phyloP scores from a whole-genome alignment of 805 yeast genomes.

The Kuraishia piskuri region DNA sequence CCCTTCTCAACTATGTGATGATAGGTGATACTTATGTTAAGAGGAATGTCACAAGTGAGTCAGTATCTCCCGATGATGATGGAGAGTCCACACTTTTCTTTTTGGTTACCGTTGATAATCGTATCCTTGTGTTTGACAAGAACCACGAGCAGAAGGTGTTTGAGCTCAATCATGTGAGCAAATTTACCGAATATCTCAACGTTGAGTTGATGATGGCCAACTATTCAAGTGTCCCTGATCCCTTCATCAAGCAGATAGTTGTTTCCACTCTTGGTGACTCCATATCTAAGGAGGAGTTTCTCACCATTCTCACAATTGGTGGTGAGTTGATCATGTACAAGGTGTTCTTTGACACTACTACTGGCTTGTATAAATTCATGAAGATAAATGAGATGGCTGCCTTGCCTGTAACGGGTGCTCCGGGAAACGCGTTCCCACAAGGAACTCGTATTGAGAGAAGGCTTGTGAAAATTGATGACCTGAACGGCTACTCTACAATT shows the following conservation, averaged over 20 bases:
- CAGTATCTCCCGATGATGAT: conserved; percentile 15
- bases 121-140: conserved; percentile 55
- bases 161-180: conserved; percentile 41
- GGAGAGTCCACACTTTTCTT: conserved; percentile 41
- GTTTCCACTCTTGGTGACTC: conserved; percentile 58
- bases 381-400: conserved; percentile 36
- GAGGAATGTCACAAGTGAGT: conserved; percentile 15
- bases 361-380: conserved; percentile 29
- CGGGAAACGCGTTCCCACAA: conserved; percentile 63
- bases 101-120: conserved; percentile 69
- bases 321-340: conserved; percentile 71
- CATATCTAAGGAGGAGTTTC: conserved; percentile 44
- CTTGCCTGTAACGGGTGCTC: conserved; percentile 62
- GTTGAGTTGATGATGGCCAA: conserved; percentile 41
- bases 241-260: conserved; percentile 59
- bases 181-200: conserved; percentile 32
- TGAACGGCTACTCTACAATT: conserved; percentile 50
- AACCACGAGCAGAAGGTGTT: conserved; percentile 45
- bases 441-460: conserved; percentile 66
- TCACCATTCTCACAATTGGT: conserved; percentile 69
- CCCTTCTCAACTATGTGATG: conserved; percentile 34
- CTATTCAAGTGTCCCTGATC: conserved; percentile 53
- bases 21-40: conserved; percentile 18
- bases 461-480: conserved; percentile 46
- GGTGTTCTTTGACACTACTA: conserved; percentile 31